Percentiles rank a stretch among this genome's conserved stretches.
Conservation (phyloP, 768 basidiomycete species). For the Tricholoma furcatifolium region DNA sequence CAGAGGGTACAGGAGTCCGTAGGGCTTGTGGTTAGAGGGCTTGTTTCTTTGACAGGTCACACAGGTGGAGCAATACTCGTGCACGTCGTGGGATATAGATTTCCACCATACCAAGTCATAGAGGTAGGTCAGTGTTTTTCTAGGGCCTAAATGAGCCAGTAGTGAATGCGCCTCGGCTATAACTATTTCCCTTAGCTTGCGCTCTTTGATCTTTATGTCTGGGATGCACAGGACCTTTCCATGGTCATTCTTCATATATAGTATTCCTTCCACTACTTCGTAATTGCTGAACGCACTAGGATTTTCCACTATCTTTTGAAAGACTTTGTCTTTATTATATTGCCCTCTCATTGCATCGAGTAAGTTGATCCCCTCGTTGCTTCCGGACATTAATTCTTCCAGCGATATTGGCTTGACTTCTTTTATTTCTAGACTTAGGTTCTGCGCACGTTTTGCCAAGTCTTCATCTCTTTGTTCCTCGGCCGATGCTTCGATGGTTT, state of each 20-base stretch:
- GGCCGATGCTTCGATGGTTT: too few species aligned
- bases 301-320: neutral
- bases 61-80: conserved; percentile 25
- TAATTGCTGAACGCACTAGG: neutral
- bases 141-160: neutral
- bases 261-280: neutral
- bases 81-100: conserved; percentile 12
- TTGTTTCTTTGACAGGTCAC: conserved; percentile 14
- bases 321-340: neutral
- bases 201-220: neutral
- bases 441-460: too few species aligned
- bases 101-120: conserved; percentile 35
- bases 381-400: too few species aligned
- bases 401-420: too few species aligned
- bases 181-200: conserved; percentile 20
- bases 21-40: conserved; percentile 16
- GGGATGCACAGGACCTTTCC: neutral
- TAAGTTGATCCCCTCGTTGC: too few species aligned
- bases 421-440: too few species aligned
- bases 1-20: conserved; percentile 21
- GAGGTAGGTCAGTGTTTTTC: conserved; percentile 29
- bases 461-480: too few species aligned
- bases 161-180: conserved; percentile 17
- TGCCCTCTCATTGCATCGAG: neutral
- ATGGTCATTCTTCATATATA: neutral